These are phyloP conservation scores for Pseudomicrostroma phylloplanum DNA, from an alignment of 1,284 basidiomycete species.

Conservation along the genomic window DNA sequence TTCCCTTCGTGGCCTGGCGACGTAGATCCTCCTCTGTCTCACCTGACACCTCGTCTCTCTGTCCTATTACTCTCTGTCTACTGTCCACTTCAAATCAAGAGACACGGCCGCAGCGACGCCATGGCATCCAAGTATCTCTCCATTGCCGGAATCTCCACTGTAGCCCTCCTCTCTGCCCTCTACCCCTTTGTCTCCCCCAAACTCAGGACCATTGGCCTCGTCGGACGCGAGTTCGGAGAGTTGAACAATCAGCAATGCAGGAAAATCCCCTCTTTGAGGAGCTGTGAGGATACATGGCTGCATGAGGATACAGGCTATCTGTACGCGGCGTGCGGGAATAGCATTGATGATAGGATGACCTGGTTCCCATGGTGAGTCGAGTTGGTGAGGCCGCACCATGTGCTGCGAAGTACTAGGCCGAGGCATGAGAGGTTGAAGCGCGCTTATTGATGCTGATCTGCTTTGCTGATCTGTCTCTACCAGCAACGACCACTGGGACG, in stretches of 20 bases:
- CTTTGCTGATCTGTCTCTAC: too few species aligned
- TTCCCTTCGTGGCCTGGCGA: neutral
- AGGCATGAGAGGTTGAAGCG: too few species aligned
- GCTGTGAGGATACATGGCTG: slow-evolving; percentile 39
- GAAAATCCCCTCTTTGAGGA: slow-evolving; percentile 22
- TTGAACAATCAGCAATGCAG: slow-evolving; percentile 22
- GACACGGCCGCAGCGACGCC: neutral
- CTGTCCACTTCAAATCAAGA: neutral
- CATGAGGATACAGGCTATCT: slow-evolving; percentile 56
- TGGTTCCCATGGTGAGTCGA: slow-evolving; percentile 57
- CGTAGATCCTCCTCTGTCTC: neutral
- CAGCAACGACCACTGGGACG: slow-evolving; percentile 23
- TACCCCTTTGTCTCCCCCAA: neutral
- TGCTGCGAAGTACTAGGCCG: too few species aligned
- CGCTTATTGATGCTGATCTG: too few species aligned
- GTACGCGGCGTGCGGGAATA: slow-evolving; percentile 66
- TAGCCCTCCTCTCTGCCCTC: slow-evolving; percentile 2
- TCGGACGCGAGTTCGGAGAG: neutral
- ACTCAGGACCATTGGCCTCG: neutral
- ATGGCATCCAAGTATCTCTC: neutral
- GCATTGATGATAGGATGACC: slow-evolving; percentile 54
- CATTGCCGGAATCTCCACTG: neutral
- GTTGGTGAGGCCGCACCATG: too few species aligned
- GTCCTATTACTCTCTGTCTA: neutral
- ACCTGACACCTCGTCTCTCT: neutral